Base-by-base conservation (phyloP, 306 rosid genomes). In the Acacia confusa region DNA sequence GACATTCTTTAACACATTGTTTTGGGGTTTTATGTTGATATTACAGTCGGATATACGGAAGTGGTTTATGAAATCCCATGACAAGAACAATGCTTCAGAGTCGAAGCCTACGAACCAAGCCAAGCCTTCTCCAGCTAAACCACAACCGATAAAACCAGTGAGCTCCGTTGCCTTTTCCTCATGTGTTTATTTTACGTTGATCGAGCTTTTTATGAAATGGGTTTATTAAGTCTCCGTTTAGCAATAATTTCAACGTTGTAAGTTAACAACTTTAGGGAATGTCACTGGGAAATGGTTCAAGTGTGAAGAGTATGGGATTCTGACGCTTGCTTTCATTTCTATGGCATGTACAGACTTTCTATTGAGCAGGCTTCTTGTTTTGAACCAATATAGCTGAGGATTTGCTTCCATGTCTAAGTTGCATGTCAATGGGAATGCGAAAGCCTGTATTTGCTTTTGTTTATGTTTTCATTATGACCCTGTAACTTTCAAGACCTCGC, bases 41-140 rank as follows among this genome's bases (percentile, higher is more conserved):
- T 78, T 85, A 6, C 85, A 86, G 92, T 79, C 87, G 72, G 99
- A 95, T 84, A 93, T 93, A 69, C 80, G 99, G 75, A 95, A 93
- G 82, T 93, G 99, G 99, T 95, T 95, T 87, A 92, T 93, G 97
- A 95, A 93, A 87, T 83, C 98, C 2, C 98, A 93, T 68, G 93
- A 85, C 48, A 93, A 91, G 82, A 84, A 77, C 19, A 90, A 81
- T 78, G 92, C 77, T 72, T 69, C 63, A 76, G 84, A 61, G 36
- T 72, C 91, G 47, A 91, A 92, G 78, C 76, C 85, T 70, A 81
- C 91, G 44, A 85, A 82, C 74, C 65, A 67, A 43, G 64, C 72
- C 15, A 88, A 88, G 69, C 83, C 85, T 71, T 41, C 93, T 60
- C 36, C 90, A 7, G 83, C 82, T 22, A 90, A 86, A 80, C 78